Percentiles rank a stretch among this genome's conserved stretches.
Evolutionary conservation across 495 filamentous ascomycete genomes (phyloP).

Genomic region (Aspergillus carlsbadensis): DNA sequence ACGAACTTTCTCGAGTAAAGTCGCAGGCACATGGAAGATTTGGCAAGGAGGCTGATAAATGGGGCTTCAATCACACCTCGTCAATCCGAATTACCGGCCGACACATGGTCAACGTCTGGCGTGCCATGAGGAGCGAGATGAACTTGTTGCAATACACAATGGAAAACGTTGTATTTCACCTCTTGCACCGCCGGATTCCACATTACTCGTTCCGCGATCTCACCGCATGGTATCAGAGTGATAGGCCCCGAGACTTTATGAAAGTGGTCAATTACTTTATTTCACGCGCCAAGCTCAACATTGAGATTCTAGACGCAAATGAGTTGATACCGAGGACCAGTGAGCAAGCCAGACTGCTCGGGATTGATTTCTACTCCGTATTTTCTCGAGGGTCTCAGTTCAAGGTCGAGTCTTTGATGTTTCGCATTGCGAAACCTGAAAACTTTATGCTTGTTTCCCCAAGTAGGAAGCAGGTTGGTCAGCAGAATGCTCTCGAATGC

Average conservation of each 20-base stretch:
- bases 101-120: conserved; percentile 97
- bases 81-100: conserved; percentile 85
- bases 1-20: conserved; percentile 87
- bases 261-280: conserved; percentile 80
- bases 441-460: conserved; percentile 90
- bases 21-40: conserved; percentile 75
- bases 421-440: conserved; percentile 95
- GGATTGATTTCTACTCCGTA: conserved; percentile 94
- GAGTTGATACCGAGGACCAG: conserved; percentile 87
- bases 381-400: conserved; percentile 93
- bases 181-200: conserved; percentile 86
- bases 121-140: conserved; percentile 88
- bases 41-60: conserved; percentile 81
- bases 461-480: conserved; percentile 84
- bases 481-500: conserved; percentile 93
- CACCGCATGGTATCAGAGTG: conserved; percentile 76
- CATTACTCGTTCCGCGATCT: conserved; percentile 78
- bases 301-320: conserved; percentile 89
- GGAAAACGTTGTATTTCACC: conserved; percentile 95
- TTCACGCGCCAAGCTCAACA: conserved; percentile 73
- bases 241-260: conserved; percentile 62
- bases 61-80: conserved; percentile 90
- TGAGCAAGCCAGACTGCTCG: conserved; percentile 89
- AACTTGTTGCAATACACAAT: conserved; percentile 91
- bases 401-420: conserved; percentile 98